Conservation (phyloP, 345 rosid species). For the Hypericum androsaemum region DNA sequence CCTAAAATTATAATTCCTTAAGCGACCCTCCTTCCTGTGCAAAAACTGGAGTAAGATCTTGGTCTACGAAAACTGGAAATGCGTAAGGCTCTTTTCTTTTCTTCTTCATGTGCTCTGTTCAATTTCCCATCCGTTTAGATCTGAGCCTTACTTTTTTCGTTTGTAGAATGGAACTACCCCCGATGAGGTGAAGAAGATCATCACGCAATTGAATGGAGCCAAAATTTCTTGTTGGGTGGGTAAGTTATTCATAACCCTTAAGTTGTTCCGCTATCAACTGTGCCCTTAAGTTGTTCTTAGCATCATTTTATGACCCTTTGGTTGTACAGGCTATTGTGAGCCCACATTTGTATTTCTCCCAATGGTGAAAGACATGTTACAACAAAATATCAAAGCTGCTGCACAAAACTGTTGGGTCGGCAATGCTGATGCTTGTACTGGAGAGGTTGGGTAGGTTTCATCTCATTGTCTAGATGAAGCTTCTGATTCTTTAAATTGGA, state of each 20-base stretch:
- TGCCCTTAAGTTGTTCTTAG: neutral
- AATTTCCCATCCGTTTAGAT: no score
- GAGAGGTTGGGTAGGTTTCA: slow-evolving; percentile 65
- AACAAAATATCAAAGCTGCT: slow-evolving; percentile 65
- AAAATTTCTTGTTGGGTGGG: slow-evolving; percentile 67
- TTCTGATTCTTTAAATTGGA: neutral
- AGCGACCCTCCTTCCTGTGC: no score
- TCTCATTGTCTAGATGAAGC: neutral
- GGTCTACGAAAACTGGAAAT: slow-evolving; percentile 98
- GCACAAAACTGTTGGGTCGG: slow-evolving; percentile 96
- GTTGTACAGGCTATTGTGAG: slow-evolving; percentile 75
- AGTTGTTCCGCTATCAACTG: neutral
- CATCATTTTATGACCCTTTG: neutral
- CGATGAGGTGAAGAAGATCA: slow-evolving; percentile 90
- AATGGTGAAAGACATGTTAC: slow-evolving; percentile 47
- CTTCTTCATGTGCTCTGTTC: neutral
- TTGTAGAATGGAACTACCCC: slow-evolving; percentile 75
- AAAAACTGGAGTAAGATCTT: slow-evolving; percentile 82
- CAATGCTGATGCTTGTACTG: slow-evolving; percentile 95
- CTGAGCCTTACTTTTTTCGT: no score
- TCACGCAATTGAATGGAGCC: slow-evolving; percentile 47
- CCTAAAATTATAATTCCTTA: no score
- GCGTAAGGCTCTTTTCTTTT: slow-evolving; percentile 38
- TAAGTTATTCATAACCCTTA: slow-evolving; percentile 20
- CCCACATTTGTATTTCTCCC: slow-evolving; percentile 79